Conservation (phyloP, 2,329 filamentous ascomycete genomes). For the Pestalotiopsis sp. region DNA sequence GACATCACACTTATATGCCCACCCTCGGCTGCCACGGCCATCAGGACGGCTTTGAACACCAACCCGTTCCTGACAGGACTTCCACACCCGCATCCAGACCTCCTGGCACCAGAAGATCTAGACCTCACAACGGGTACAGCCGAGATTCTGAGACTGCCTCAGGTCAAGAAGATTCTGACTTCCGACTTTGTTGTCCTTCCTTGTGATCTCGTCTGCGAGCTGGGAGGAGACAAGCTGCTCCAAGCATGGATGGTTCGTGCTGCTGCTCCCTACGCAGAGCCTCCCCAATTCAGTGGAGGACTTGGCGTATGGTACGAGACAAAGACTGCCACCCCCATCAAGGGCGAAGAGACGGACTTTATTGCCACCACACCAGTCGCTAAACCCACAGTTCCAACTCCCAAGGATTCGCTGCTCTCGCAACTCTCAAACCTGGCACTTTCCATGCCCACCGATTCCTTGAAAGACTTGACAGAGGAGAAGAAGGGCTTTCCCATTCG, state of each 20-base stretch:
- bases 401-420: conserved; percentile 64
- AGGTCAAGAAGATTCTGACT: conserved; percentile 76
- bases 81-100: conserved; percentile 69
- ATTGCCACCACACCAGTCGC: conserved; percentile 74
- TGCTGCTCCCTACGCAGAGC: conserved; percentile 55
- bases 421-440: conserved; percentile 78
- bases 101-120: conserved; percentile 75
- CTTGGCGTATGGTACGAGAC: conserved; percentile 92
- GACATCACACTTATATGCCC: conserved; percentile 65
- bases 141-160: conserved; percentile 80
- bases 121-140: conserved; percentile 87
- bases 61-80: conserved; percentile 76
- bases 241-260: conserved; percentile 92
- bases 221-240: conserved; percentile 78
- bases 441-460: conserved; percentile 82
- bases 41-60: conserved; percentile 70
- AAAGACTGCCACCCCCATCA: conserved; percentile 71
- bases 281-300: conserved; percentile 65
- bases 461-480: conserved; percentile 80
- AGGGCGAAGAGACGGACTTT: conserved; percentile 92
- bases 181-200: conserved; percentile 88
- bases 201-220: conserved; percentile 89
- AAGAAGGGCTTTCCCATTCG: conserved; percentile 73
- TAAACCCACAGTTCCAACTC: conserved; percentile 54
- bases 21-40: conserved; percentile 64